Evolutionary conservation across 345 rosid genomes (phyloP).

Genomic region (Rhodamnia rubescens): DNA sequence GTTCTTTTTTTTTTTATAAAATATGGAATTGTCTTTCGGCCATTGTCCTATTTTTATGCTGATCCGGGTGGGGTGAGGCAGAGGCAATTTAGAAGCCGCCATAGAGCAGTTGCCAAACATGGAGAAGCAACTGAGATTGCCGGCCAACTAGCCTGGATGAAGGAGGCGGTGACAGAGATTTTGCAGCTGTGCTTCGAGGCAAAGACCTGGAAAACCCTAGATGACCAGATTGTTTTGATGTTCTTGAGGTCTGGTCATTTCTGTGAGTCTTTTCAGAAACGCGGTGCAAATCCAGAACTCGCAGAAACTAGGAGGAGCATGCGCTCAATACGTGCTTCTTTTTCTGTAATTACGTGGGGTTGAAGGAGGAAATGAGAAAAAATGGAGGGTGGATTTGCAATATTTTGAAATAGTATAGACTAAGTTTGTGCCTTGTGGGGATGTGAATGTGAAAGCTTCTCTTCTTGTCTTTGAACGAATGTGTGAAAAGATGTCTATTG

Average conservation of each 20-base stretch:
- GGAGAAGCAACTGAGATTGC: slow-evolving; percentile 83
- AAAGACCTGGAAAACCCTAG: slow-evolving; percentile 62
- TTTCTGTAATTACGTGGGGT: too few relatives aligned
- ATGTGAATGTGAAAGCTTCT: too few relatives aligned
- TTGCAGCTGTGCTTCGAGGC: slow-evolving; percentile 75
- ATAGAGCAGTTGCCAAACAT: slow-evolving; percentile 60
- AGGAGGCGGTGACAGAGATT: slow-evolving; percentile 64
- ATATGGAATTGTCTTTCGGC: neutral
- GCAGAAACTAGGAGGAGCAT: too few relatives aligned
- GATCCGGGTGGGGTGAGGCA: slow-evolving; percentile 4
- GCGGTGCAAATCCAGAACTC: too few relatives aligned
- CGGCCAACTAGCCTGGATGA: slow-evolving; percentile 64
- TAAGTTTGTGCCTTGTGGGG: too few relatives aligned
- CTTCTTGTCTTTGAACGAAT: too few relatives aligned
- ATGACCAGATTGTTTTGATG: slow-evolving; percentile 58
- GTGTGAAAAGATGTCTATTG: too few relatives aligned
- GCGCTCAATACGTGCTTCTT: too few relatives aligned
- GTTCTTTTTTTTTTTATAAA: neutral
- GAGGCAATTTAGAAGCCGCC: slow-evolving; percentile 32
- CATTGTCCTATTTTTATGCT: neutral
- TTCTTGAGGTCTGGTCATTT: neutral
- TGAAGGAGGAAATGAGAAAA: too few relatives aligned
- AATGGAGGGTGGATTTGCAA: too few relatives aligned
- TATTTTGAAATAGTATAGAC: too few relatives aligned
- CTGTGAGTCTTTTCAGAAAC: too few relatives aligned